Evolutionary conservation across 371 early-diverging fungal species (phyloP).

Genomic region (Mortierella sp.): DNA sequence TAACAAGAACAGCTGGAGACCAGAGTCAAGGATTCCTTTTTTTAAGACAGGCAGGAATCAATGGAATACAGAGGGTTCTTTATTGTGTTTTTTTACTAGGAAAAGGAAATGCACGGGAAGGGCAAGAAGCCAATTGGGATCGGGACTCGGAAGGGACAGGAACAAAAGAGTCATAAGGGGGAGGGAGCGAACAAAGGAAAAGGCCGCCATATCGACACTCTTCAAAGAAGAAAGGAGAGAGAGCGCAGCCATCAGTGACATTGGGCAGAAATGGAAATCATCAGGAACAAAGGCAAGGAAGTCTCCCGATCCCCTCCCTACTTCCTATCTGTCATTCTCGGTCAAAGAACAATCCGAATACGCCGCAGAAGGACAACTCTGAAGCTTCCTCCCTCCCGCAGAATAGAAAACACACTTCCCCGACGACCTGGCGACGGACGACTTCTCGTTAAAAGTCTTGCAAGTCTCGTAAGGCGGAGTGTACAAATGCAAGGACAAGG

Average conservation of each 20-base stretch:
- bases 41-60: background rate
- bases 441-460: conserved; percentile 85
- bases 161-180: conserved; percentile 6
- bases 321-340: conserved; percentile 8
- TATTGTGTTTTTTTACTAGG: background rate
- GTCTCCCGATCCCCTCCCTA: background rate
- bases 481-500: conserved; percentile 94
- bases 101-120: conserved; percentile 15
- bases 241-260: background rate
- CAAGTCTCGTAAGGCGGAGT: conserved; percentile 91
- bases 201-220: no score
- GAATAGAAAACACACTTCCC: conserved; percentile 82
- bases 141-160: background rate
- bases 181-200: no score
- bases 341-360: conserved; percentile 54
- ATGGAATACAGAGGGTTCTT: background rate
- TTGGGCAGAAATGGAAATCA: background rate
- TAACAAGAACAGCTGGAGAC: background rate
- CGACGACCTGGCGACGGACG: conserved; percentile 76
- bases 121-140: no score
- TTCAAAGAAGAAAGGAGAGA: background rate
- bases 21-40: conserved; percentile 6
- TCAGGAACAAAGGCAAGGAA: background rate
- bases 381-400: conserved; percentile 62
- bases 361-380: conserved; percentile 45